Evolutionary conservation across 2,329 filamentous ascomycete genomes (phyloP), one percentile per base, ranked within the genome.

Genomic region (Huntiella savannae): DNA sequence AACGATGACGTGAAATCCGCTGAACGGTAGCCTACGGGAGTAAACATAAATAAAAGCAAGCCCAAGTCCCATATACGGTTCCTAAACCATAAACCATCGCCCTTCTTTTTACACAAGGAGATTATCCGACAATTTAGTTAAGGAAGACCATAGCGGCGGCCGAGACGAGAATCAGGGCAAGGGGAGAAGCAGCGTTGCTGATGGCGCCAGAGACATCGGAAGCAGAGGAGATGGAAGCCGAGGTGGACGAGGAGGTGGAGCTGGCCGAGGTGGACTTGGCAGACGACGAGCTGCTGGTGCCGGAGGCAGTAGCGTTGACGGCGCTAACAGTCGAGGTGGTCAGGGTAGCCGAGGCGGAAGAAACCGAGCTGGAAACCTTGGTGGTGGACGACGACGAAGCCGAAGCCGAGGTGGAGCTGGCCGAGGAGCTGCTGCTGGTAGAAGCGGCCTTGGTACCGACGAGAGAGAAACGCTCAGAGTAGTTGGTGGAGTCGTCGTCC

Each of bases 401-500:
- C 36, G 53, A 38, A 10, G 40, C n/a, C 15, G 28, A 37, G 38
- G 44, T 45, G 19, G 40, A 33, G 38, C 39, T 17, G 15, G 41
- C 39, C 7, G 48, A 33, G 22, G 17, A 34, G 45, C 28, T 40
- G 38, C 32, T 49, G 37, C 45, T 54, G 12, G 42, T 12, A 32
- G 47, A 43, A 37, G 53, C 53, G 17, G 44, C 53, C 52, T 46
- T 54, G 16, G 51, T 55, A 38, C 60, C 61, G 12, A 43, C 15
- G 43, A 64, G 52, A 5, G 51, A 11, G 56, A 66, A 70, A 55
- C 58, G 58, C 10, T 49, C 4, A 53, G 62, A 64, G 62, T 64
- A 70, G 65, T 70, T 70, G 55, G 55, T 51, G 10, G 57, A 55
- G 17, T 43, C 55, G 33, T 53, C 54, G 52, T 70, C 66, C 22